A percentile compares a stretch with the other conserved stretches of the same genome.
Evolutionary conservation across 257 asterid species (phyloP).

Genomic region (Gentiana straminea): DNA sequence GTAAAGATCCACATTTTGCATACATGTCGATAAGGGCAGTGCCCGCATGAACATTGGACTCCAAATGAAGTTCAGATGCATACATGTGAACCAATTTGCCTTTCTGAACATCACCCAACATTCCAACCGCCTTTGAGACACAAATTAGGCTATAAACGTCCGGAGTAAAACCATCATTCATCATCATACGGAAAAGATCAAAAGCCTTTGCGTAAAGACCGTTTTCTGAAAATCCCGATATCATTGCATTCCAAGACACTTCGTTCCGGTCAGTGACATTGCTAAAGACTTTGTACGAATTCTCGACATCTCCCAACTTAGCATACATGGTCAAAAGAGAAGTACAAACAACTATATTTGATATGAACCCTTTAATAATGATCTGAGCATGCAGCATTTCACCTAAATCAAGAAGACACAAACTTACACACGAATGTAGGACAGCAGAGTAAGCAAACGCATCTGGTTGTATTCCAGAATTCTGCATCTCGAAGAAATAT

Average conservation of each 20-base stretch:
- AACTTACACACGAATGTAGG: conserved; percentile 32
- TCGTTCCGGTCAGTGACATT: conserved; percentile 32
- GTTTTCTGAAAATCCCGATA: conserved; percentile 42
- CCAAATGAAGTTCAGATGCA: conserved; percentile 25
- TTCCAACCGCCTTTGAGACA: conserved; percentile 41
- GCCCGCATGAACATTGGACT: conserved; percentile 30
- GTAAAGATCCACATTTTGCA: conserved; percentile 33
- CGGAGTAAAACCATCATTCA: conserved; percentile 31
- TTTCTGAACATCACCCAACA: conserved; percentile 29
- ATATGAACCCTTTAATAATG: conserved; percentile 29
- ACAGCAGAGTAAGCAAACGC: conserved; percentile 39
- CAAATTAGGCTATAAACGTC: conserved; percentile 27
- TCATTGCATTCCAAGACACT: conserved; percentile 52
- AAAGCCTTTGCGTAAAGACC: conserved; percentile 38
- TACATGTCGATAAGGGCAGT: conserved; percentile 48
- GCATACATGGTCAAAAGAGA: conserved; percentile 42
- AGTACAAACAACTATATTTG: conserved; percentile 35
- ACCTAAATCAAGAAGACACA: conserved; percentile 28
- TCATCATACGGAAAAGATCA: conserved; percentile 30
- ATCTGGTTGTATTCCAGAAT: conserved; percentile 28
- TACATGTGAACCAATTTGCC: conserved; percentile 33
- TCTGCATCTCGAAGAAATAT: conserved; percentile 28
- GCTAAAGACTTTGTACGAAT: conserved; percentile 30
- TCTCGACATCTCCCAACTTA: conserved; percentile 29
- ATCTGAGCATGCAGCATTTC: conserved; percentile 35